Conservation (phyloP, 2,329 filamentous ascomycete species). For the Aureobasidium sp. region DNA sequence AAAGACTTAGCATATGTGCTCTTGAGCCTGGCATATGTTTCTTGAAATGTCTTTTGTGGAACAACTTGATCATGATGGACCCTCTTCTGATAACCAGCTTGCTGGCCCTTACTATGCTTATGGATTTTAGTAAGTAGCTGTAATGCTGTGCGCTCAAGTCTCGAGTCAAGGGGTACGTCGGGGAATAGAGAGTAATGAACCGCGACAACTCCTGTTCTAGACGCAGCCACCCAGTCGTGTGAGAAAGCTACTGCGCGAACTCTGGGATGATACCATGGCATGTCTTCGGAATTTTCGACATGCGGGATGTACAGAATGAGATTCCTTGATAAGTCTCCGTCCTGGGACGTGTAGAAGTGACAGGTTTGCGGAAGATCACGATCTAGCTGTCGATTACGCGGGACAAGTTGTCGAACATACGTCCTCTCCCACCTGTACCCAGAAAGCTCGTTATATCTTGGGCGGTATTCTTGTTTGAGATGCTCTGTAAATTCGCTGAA, state of each 20-base stretch:
- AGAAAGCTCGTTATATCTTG: conserved; percentile 18
- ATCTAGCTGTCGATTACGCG: conserved; percentile 73
- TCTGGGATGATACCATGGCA: conserved; percentile 84
- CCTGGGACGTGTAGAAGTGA: conserved; percentile 48
- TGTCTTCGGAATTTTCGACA: conserved; percentile 49
- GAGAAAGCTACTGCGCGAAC: conserved; percentile 69
- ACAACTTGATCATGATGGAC: conserved; percentile 79
- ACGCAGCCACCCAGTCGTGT: conserved; percentile 40
- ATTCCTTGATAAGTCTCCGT: conserved; percentile 34
- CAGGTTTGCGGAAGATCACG: conserved; percentile 74
- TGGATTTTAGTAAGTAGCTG: conserved; percentile 61
- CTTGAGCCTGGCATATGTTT: conserved; percentile 76
- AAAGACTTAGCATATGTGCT: conserved; percentile 65
- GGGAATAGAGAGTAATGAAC: conserved; percentile 48
- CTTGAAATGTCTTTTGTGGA: conserved; percentile 68
- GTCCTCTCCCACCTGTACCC: conserved; percentile 49
- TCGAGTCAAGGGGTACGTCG: conserved; percentile 12
- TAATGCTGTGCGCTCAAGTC: conserved; percentile 58
- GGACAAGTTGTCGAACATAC: conserved; percentile 70
- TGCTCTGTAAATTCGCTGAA: conserved; percentile 44
- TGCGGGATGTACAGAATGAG: conserved; percentile 77
- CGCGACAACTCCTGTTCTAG: conserved; percentile 36
- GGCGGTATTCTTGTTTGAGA: conserved; percentile 35
- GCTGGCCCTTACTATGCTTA: conserved; percentile 64
- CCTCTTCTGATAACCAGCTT: conserved; percentile 66